Evolutionary conservation across 257 asterid species (phyloP), one percentile per base, ranked within the genome.

Genomic region (Cordia subcordata): DNA sequence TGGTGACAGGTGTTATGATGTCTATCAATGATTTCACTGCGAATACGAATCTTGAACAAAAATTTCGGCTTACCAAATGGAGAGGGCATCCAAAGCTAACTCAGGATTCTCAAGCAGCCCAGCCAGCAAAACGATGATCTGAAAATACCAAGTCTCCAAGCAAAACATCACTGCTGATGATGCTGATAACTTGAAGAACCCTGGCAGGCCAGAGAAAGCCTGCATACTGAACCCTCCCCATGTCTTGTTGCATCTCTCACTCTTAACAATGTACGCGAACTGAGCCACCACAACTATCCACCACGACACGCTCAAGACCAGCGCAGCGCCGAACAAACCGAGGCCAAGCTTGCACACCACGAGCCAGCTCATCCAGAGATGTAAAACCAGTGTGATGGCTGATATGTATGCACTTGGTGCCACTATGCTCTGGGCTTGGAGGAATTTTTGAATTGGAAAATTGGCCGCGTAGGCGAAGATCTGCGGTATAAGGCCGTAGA

Each of bases 81-180:
- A 77, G 0, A 85, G 61, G 1, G 90, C 71, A 62, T 82, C 94
- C 63, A 85, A 58, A 10, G 85, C 77, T 10, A 82, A 20, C 54
- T 82, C 85, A 3, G 90, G 87, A 65, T 82, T 12, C 0, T 83
- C 84, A 49, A 85, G 70, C 76, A 78, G 14, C 0, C 94, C 94
- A 35, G 84, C 79, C 50, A 85, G 20, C 64, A 85, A 57, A 3
- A 80, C 65, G 9, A 85, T 63, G 42, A 82, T 61, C 72, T 80
- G 85, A 47, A 68, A 74, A 51, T 85, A 85, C 94, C 94, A 85
- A 4, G 81, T 70, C 57, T 85, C 89, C 55, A 85, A 58, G 56
- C 85, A 77, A 16, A 82, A 77, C 94, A 85, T 85, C 22, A 85
- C 79, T 2, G 87, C 83, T 0, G 94, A 85, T 0, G 94, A 78